Conservation (phyloP, 2,329 filamentous ascomycete genomes). For the Pleomassaria siparia region DNA sequence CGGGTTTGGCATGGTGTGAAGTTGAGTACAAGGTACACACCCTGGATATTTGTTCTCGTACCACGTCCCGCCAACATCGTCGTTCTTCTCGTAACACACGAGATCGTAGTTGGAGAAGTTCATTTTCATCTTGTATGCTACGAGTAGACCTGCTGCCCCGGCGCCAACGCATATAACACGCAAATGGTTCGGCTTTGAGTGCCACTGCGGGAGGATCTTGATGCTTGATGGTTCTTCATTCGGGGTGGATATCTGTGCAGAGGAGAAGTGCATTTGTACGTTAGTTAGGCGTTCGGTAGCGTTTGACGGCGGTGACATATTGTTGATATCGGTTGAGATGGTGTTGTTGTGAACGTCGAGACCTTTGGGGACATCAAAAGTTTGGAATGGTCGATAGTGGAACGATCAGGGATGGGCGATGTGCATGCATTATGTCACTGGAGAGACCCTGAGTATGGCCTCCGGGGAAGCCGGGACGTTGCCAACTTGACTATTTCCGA, state of each 20-base stretch:
- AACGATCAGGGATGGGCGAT: no score
- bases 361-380: background rate
- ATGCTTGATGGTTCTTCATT: no score
- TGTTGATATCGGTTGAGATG: background rate
- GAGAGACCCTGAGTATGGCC: no score
- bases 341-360: background rate
- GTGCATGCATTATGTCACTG: no score
- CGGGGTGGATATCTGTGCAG: no score
- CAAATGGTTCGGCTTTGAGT: slow-evolving; percentile 1
- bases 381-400: no score
- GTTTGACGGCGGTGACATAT: background rate
- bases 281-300: background rate
- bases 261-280: no score
- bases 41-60: slow-evolving; percentile 23
- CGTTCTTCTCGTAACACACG: slow-evolving; percentile 39
- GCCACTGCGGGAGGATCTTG: background rate
- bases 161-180: slow-evolving; percentile 33
- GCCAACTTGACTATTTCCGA: no score
- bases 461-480: no score
- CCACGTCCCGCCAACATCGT: slow-evolving; percentile 15
- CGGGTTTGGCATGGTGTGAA: no score
- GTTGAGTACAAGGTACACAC: background rate
- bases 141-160: slow-evolving; percentile 37
- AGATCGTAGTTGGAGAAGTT: slow-evolving; percentile 34
- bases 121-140: slow-evolving; percentile 46